Conservation (phyloP, 2,329 filamentous ascomycete genomes). For the Aspergillus clavatus region DNA sequence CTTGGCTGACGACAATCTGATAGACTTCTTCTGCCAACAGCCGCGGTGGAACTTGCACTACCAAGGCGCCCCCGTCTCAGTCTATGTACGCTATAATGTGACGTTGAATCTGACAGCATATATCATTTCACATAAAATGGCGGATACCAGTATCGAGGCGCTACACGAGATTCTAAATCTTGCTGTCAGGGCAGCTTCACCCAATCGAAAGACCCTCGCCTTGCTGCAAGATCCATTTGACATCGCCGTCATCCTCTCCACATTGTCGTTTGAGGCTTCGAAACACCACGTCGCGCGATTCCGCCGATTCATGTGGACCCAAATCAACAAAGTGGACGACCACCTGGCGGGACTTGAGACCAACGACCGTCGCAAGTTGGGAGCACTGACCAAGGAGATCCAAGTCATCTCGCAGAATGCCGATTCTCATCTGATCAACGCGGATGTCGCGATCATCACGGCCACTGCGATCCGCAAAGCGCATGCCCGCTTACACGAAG, state of each 20-base stretch:
- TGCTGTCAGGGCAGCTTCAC: slow-evolving; percentile 2
- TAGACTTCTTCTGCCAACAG: slow-evolving; percentile 15
- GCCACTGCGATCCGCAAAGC: slow-evolving; percentile 18
- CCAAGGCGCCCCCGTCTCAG: slow-evolving; percentile 12
- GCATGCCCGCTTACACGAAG: slow-evolving; percentile 9
- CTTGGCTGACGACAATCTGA: neutral
- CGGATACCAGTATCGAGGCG: slow-evolving; percentile 7
- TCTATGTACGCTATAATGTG: slow-evolving; percentile 12
- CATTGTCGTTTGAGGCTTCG: slow-evolving; percentile 11
- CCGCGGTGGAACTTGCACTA: slow-evolving; percentile 15
- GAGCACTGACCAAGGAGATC: slow-evolving; percentile 23
- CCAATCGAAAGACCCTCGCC: neutral
- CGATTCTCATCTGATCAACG: slow-evolving; percentile 25
- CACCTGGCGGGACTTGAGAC: slow-evolving; percentile 14
- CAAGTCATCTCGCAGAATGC: slow-evolving; percentile 28
- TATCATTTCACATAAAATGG: slow-evolving; percentile 12
- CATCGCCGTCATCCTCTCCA: slow-evolving; percentile 13
- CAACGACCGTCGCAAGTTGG: slow-evolving; percentile 19
- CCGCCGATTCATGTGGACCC: slow-evolving; percentile 15
- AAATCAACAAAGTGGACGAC: slow-evolving; percentile 20
- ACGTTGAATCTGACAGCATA: slow-evolving; percentile 10
- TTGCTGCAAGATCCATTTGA: slow-evolving; percentile 14
- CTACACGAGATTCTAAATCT: slow-evolving; percentile 8
- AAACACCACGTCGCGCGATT: slow-evolving; percentile 13
- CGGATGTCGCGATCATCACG: slow-evolving; percentile 23